Evolutionary conservation across 2,329 filamentous ascomycete species (phyloP).

Genomic region (Anthostomella pinea): DNA sequence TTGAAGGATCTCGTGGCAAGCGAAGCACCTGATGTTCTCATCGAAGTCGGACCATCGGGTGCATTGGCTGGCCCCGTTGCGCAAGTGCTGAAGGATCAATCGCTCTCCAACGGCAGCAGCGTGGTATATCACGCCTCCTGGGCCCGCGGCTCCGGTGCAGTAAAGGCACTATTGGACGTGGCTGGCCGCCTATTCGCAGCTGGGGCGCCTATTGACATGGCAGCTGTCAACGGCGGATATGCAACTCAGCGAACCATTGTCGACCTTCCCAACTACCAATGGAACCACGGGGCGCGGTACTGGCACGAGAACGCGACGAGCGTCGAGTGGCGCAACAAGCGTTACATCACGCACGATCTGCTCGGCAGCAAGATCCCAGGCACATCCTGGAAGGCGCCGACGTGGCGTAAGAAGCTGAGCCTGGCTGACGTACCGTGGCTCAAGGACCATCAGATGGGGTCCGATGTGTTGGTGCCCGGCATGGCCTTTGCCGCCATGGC

Average conservation of each 20-base stretch:
- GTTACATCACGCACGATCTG: conserved; percentile 19
- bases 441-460: conserved; percentile 44
- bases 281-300: conserved; percentile 23
- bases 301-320: conserved; percentile 23
- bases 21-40: conserved; percentile 13
- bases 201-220: conserved; percentile 15
- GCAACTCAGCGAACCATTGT: conserved; percentile 8
- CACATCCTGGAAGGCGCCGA: conserved; percentile 13
- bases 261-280: conserved; percentile 26
- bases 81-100: conserved; percentile 24
- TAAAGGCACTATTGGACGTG: conserved; percentile 13
- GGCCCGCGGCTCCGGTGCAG: conserved; percentile 12
- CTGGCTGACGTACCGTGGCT: conserved; percentile 37
- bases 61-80: conserved; percentile 21
- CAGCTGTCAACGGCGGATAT: conserved; percentile 15
- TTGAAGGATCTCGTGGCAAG: conserved; percentile 6
- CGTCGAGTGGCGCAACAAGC: conserved; percentile 18
- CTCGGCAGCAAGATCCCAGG: conserved; percentile 19
- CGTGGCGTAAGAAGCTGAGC: conserved; percentile 8
- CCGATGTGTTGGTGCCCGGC: conserved; percentile 40
- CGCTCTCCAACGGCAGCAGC: background rate
- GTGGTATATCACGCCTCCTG: conserved; percentile 9
- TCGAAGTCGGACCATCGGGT: conserved; percentile 24
- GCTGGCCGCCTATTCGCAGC: conserved; percentile 22
- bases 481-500: conserved; percentile 36